These are phyloP conservation scores for Didymella keratinophila DNA, from an alignment of 2,329 filamentous ascomycete genomes.

Conservation along the genomic window DNA sequence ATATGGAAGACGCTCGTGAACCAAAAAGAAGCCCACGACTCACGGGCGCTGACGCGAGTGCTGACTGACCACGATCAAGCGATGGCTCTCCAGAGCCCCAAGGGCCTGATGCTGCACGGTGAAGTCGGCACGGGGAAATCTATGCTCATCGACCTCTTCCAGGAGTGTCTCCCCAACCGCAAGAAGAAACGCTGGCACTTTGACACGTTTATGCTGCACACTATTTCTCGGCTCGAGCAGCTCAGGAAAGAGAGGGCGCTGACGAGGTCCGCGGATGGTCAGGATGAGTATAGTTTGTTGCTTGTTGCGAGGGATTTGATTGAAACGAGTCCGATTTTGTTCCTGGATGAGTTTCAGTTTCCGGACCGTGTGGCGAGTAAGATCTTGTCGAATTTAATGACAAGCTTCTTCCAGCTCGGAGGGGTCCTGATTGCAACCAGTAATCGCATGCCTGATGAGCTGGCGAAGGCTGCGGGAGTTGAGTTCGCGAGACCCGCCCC, in stretches of 20 bases:
- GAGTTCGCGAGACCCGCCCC: conserved; percentile 67
- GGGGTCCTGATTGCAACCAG: conserved; percentile 82
- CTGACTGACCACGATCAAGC: conserved; percentile 76
- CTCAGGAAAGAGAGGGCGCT: conserved; percentile 58
- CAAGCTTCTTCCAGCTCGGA: conserved; percentile 81
- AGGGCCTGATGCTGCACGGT: conserved; percentile 78
- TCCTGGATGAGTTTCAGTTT: conserved; percentile 84
- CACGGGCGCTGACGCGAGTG: conserved; percentile 71
- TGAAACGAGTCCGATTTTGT: conserved; percentile 76
- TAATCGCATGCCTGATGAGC: conserved; percentile 83
- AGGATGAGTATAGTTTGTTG: conserved; percentile 72
- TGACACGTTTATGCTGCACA: conserved; percentile 85
- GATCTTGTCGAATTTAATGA: conserved; percentile 80
- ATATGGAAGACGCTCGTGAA: conserved; percentile 66
- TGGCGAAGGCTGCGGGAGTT: conserved; percentile 76
- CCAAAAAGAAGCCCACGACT: conserved; percentile 61
- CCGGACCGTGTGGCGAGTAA: conserved; percentile 80
- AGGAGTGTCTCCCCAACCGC: conserved; percentile 75
- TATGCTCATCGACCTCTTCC: conserved; percentile 85
- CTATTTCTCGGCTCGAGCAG: conserved; percentile 73
- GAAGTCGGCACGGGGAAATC: conserved; percentile 85
- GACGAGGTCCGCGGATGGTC: conserved; percentile 24
- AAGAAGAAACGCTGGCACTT: conserved; percentile 83
- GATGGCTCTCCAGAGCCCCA: conserved; percentile 74
- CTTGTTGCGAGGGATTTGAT: conserved; percentile 80